Percentiles rank a stretch among this genome's conserved stretches.
Conservation (phyloP, 441 rosid genomes). For the Cnidoscolus chayamansa region DNA sequence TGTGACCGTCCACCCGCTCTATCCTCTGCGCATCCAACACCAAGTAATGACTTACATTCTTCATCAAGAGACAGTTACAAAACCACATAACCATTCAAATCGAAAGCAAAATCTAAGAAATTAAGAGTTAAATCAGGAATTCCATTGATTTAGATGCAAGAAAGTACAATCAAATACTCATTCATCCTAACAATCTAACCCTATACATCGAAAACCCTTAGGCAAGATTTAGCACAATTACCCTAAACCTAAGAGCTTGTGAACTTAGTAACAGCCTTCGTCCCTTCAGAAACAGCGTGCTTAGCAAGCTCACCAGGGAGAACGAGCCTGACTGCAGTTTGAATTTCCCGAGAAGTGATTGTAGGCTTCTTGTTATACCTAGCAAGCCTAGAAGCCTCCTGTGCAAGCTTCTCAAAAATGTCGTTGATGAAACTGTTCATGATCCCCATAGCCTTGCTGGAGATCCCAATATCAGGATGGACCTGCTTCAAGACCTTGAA, state of each 20-base stretch:
- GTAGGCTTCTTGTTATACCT: slow-evolving; percentile 32
- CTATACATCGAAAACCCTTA: slow-evolving; percentile 14
- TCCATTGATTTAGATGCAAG: background rate
- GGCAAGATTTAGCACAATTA: background rate
- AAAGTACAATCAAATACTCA: background rate
- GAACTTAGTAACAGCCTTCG: slow-evolving; percentile 30
- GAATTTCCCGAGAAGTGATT: slow-evolving; percentile 33
- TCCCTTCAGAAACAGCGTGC: slow-evolving; percentile 32
- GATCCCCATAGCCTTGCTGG: slow-evolving; percentile 34
- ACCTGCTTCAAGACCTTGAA: slow-evolving; percentile 31
- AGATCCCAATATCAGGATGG: slow-evolving; percentile 31
- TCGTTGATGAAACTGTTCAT: slow-evolving; percentile 34
- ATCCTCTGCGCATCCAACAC: slow-evolving; percentile 98
- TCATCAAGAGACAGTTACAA: background rate
- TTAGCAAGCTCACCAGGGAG: slow-evolving; percentile 32
- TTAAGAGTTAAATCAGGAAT: background rate
- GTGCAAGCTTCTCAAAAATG: slow-evolving; percentile 31
- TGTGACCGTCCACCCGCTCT: slow-evolving; percentile 66
- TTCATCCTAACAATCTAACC: background rate
- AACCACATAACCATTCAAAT: background rate
- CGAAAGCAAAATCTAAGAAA: background rate
- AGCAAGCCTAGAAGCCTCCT: slow-evolving; percentile 25
- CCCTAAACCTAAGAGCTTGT: slow-evolving; percentile 31
- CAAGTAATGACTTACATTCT: slow-evolving; percentile 73
- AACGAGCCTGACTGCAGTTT: slow-evolving; percentile 29